Conservation (phyloP, 208 protist genomes). For the Crithidia bombi region DNA sequence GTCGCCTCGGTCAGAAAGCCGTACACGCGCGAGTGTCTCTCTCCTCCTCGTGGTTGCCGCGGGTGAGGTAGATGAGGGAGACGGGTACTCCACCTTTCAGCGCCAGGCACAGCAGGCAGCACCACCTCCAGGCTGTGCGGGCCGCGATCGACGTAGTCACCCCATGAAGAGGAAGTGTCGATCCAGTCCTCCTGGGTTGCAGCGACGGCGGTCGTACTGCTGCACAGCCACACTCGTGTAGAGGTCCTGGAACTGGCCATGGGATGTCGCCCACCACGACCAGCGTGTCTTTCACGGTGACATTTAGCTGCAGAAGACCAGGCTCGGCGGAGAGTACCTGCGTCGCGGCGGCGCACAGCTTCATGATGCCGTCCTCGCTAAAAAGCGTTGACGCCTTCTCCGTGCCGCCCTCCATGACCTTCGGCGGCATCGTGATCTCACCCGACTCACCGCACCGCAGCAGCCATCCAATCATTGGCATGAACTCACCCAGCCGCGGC, state of each 20-base stretch:
- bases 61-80: slow-evolving; percentile 71
- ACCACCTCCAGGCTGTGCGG: slow-evolving; percentile 56
- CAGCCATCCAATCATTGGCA: slow-evolving; percentile 38
- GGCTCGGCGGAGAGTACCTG: slow-evolving; percentile 44
- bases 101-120: slow-evolving; percentile 83
- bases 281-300: slow-evolving; percentile 44
- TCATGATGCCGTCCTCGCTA: slow-evolving; percentile 36
- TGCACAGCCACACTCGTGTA: slow-evolving; percentile 60
- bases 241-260: slow-evolving; percentile 83
- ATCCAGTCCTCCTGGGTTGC: slow-evolving; percentile 25
- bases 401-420: not conserved
- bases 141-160: slow-evolving; percentile 98
- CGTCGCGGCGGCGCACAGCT: slow-evolving; percentile 46
- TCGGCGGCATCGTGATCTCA: not conserved
- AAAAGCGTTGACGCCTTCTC: slow-evolving; percentile 22
- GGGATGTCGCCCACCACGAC: slow-evolving; percentile 86
- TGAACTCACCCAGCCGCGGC: slow-evolving; percentile 24
- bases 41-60: slow-evolving; percentile 90
- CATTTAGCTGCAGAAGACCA: slow-evolving; percentile 41
- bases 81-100: slow-evolving; percentile 87
- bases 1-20: slow-evolving; percentile 61
- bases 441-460: slow-evolving; percentile 25
- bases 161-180: slow-evolving; percentile 96
- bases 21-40: slow-evolving; percentile 80
- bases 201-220: slow-evolving; percentile 57